Evolutionary conservation across 495 filamentous ascomycete species (phyloP).

Genomic region (Penicillium samsonianum): DNA sequence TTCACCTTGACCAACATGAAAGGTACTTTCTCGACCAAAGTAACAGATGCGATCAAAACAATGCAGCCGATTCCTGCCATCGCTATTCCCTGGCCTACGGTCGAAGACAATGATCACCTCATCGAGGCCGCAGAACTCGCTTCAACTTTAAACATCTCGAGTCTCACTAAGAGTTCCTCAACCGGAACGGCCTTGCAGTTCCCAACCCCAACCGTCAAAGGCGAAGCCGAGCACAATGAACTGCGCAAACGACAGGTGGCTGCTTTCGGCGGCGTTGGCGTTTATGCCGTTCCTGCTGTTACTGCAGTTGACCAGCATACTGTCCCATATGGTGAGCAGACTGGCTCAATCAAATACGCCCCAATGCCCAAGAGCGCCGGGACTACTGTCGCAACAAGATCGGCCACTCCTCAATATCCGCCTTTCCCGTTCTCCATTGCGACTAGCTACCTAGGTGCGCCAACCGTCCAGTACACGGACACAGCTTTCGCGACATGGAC

Average conservation of each 20-base stretch:
- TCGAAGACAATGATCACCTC: constrained; percentile 11
- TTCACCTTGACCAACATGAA: constrained; percentile 71
- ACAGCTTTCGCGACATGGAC: constrained; percentile 59
- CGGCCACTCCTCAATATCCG: constrained; percentile 57
- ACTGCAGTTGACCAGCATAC: constrained; percentile 36
- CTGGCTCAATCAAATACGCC: constrained; percentile 66
- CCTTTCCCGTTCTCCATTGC: constrained; percentile 63
- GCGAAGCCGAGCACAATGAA: constrained; percentile 23
- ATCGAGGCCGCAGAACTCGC: constrained; percentile 16
- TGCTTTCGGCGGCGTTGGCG: neutral
- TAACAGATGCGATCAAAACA: constrained; percentile 42
- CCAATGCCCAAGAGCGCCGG: constrained; percentile 70
- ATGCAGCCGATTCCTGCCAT: constrained; percentile 42
- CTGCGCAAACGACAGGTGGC: constrained; percentile 35
- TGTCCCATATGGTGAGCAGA: constrained; percentile 63
- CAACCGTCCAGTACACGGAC: constrained; percentile 61
- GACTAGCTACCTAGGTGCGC: constrained; percentile 53
- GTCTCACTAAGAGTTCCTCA: constrained; percentile 5
- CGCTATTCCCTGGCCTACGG: constrained; percentile 34
- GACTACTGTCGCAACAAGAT: constrained; percentile 62
- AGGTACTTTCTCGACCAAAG: constrained; percentile 55
- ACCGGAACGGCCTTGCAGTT: constrained; percentile 15
- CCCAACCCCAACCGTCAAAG: constrained; percentile 17
- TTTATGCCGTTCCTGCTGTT: neutral
- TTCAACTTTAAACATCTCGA: constrained; percentile 11